Percentiles rank a stretch among this genome's conserved stretches.
Conservation (phyloP, 192 early-diverging fungal species). For the Coemansia sp. region DNA sequence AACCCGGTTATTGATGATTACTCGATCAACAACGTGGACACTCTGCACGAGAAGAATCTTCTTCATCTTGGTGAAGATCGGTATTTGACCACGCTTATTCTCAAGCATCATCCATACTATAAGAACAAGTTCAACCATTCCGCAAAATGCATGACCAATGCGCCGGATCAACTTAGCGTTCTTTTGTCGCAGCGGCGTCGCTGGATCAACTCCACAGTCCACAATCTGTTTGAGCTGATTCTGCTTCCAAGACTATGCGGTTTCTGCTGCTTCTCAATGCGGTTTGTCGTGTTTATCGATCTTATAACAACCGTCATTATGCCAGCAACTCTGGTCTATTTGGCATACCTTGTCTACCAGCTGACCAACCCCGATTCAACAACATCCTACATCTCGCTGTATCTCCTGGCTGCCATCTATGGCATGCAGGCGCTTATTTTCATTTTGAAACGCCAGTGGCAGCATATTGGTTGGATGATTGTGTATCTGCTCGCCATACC, state of each 20-base stretch:
- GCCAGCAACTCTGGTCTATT: constrained; percentile 87
- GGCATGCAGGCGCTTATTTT: constrained; percentile 89
- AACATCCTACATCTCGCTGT: constrained; percentile 77
- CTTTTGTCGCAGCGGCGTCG: constrained; percentile 97
- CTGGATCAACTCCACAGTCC: constrained; percentile 99
- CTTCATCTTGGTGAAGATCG: constrained; percentile 98
- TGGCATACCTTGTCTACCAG: constrained; percentile 80
- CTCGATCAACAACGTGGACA: constrained; percentile 91
- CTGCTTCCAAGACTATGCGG: constrained; percentile 92
- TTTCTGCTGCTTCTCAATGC: constrained; percentile 96
- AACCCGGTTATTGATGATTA: constrained; percentile 92
- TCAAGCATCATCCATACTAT: constrained; percentile 98
- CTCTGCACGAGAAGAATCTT: constrained; percentile 98
- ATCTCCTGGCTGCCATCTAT: constrained; percentile 85
- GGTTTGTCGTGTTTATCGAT: constrained; percentile 94
- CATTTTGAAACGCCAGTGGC: constrained; percentile 84
- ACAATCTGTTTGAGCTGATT: constrained; percentile 95
- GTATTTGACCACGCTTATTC: constrained; percentile 89
- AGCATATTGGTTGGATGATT: constrained; percentile 97
- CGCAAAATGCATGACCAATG: constrained; percentile 90
- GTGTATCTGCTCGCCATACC: constrained; percentile 90
- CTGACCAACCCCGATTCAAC: constrained; percentile 59
- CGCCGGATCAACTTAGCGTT: constrained; percentile 90
- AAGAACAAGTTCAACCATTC: constrained; percentile 92
- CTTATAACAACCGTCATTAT: constrained; percentile 89